phyloP scores from a whole-genome alignment of 345 rosid species.

The Tarenaya hassleriana region DNA sequence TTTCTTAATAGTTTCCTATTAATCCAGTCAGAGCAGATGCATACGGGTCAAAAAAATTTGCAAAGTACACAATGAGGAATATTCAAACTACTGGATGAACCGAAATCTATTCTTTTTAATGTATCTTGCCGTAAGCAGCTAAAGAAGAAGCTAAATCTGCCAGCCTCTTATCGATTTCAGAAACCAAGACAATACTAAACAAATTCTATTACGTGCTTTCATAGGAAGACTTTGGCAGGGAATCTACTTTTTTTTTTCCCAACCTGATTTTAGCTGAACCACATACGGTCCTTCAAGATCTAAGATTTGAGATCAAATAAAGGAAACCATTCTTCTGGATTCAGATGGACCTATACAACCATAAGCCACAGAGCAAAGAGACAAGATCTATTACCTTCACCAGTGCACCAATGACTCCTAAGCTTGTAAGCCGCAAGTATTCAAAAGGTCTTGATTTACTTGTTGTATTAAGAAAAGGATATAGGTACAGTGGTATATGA shows the following conservation, averaged over 20 bases:
- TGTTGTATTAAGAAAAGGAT: conserved; percentile 90
- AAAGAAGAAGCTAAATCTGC: conserved; percentile 3
- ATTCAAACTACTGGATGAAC: background rate
- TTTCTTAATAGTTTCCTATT: too few species aligned
- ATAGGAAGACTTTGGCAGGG: background rate
- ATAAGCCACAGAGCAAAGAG: conserved; percentile 13
- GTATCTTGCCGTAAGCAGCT: conserved; percentile 3
- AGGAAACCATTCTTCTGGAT: background rate
- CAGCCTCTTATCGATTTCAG: background rate
- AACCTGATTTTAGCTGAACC: too few species aligned
- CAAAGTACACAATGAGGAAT: too few species aligned
- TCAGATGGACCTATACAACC: background rate
- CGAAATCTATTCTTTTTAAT: conserved; percentile 3
- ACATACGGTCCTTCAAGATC: too few species aligned
- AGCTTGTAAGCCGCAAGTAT: conserved; percentile 89
- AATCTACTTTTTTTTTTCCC: background rate
- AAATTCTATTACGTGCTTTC: background rate
- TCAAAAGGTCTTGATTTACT: conserved; percentile 97
- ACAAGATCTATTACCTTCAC: conserved; percentile 59
- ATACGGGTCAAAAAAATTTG: too few species aligned
- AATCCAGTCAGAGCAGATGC: too few species aligned
- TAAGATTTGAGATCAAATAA: background rate
- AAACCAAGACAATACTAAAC: conserved; percentile 3
- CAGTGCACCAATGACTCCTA: conserved; percentile 98
- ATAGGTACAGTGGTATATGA: conserved; percentile 89